A percentile compares a stretch with the other conserved stretches of the same genome.
Conservation (phyloP, 73 alveolate genomes). For the Paramecium sexaurelia region DNA sequence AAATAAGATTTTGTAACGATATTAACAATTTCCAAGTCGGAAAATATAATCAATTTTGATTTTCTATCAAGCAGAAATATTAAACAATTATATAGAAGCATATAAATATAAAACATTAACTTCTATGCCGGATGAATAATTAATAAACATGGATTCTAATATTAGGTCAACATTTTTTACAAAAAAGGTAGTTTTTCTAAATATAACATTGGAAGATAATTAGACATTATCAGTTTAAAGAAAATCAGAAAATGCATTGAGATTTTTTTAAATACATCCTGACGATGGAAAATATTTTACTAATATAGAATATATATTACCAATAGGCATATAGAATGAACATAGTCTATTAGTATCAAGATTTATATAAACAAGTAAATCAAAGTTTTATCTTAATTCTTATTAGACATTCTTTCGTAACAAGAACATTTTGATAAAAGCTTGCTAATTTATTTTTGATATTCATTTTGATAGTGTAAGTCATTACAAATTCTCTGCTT, state of each 20-base stretch:
- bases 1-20: background rate
- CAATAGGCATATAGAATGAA: conserved; percentile 34
- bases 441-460: background rate
- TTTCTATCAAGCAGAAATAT: background rate
- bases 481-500: background rate
- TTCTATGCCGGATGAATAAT: conserved; percentile 9
- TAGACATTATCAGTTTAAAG: background rate
- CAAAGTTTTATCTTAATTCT: background rate
- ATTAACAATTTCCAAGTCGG: conserved; percentile 2
- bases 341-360: background rate
- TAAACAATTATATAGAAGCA: conserved; percentile 7
- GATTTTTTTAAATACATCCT: background rate
- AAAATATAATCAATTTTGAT: background rate
- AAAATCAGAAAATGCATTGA: background rate
- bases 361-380: conserved; percentile 9
- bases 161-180: background rate
- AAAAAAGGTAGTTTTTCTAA: background rate
- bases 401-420: background rate
- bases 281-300: background rate
- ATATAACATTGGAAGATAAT: background rate
- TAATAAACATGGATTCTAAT: background rate
- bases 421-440: background rate
- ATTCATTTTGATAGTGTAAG: background rate
- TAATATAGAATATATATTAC: background rate
- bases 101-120: background rate